Conservation (phyloP, 2,329 filamentous ascomycete genomes). For the Nemania sp. region DNA sequence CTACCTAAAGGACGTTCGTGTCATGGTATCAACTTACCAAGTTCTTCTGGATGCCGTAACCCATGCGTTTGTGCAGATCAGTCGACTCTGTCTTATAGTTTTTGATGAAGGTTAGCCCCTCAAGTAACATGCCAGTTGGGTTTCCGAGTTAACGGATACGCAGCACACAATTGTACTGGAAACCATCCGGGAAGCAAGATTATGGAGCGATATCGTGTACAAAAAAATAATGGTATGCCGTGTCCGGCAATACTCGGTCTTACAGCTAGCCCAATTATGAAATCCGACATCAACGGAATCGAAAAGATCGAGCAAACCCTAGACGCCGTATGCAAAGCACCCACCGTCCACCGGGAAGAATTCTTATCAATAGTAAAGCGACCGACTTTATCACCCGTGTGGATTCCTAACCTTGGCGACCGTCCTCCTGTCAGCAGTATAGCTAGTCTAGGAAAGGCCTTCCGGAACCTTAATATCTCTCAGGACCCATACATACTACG, state of each 20-base stretch:
- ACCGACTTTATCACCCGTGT: slow-evolving; percentile 64
- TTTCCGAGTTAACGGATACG: slow-evolving; percentile 38
- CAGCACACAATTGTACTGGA: slow-evolving; percentile 79
- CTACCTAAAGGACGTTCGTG: slow-evolving; percentile 70
- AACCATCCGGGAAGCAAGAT: slow-evolving; percentile 75
- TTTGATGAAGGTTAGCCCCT: slow-evolving; percentile 80
- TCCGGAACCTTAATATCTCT: slow-evolving; percentile 63
- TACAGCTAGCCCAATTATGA: slow-evolving; percentile 82
- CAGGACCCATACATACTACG: slow-evolving; percentile 70
- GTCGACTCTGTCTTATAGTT: slow-evolving; percentile 74
- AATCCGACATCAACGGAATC: slow-evolving; percentile 66
- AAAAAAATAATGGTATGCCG: slow-evolving; percentile 52
- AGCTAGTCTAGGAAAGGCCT: slow-evolving; percentile 57
- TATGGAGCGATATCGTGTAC: slow-evolving; percentile 77
- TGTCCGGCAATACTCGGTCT: slow-evolving; percentile 80
- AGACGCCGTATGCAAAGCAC: slow-evolving; percentile 76
- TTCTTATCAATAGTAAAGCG: slow-evolving; percentile 75
- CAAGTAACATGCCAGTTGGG: background rate
- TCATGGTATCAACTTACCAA: slow-evolving; percentile 84
- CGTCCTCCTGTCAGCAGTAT: slow-evolving; percentile 54
- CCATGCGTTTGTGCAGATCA: slow-evolving; percentile 78
- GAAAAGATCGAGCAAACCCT: slow-evolving; percentile 75
- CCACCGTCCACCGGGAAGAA: slow-evolving; percentile 75
- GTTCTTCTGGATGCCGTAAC: slow-evolving; percentile 79
- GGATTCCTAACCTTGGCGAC: slow-evolving; percentile 16